These are phyloP conservation scores for Fusarium sp. DNA, from an alignment of 2,329 filamentous ascomycete genomes.

Conservation along the genomic window DNA sequence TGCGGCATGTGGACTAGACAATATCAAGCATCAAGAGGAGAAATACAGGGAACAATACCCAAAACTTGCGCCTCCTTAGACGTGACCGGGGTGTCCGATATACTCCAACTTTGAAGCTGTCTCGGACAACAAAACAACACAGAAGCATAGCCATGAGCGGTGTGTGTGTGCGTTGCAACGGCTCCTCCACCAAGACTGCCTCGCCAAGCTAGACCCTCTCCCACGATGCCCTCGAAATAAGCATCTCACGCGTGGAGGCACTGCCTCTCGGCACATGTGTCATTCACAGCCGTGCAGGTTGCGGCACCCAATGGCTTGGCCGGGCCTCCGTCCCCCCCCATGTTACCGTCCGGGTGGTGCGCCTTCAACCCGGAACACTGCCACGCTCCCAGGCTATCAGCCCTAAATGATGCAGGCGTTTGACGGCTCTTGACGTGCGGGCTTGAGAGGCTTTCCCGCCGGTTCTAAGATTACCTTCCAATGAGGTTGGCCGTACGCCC, in stretches of 20 bases:
- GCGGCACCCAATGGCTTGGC: slow-evolving; percentile 16
- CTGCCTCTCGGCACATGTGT: slow-evolving; percentile 27
- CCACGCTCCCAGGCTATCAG: slow-evolving; percentile 33
- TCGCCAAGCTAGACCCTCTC: not conserved
- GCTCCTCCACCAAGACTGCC: slow-evolving; percentile 18
- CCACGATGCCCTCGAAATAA: slow-evolving; percentile 22
- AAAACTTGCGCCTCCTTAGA: not conserved
- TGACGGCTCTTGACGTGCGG: slow-evolving; percentile 10
- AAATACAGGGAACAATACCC: not conserved
- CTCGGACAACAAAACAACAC: not conserved
- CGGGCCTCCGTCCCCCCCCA: slow-evolving; percentile 9
- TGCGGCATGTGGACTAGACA: not conserved
- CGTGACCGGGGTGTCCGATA: not conserved
- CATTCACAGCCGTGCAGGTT: slow-evolving; percentile 15
- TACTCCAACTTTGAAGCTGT: not conserved
- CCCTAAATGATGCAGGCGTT: slow-evolving; percentile 37
- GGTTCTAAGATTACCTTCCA: slow-evolving; percentile 39
- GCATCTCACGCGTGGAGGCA: slow-evolving; percentile 32
- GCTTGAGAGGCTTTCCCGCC: slow-evolving; percentile 25
- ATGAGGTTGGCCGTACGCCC: slow-evolving; percentile 8
- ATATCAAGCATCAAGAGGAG: not conserved
- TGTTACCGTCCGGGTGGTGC: slow-evolving; percentile 33
- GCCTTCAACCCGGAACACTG: slow-evolving; percentile 28
- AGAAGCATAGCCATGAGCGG: not conserved
- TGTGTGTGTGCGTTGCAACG: not conserved